These are phyloP conservation scores for Cercospora berteroae DNA, from an alignment of 2,329 filamentous ascomycete species.

Conservation along the genomic window DNA sequence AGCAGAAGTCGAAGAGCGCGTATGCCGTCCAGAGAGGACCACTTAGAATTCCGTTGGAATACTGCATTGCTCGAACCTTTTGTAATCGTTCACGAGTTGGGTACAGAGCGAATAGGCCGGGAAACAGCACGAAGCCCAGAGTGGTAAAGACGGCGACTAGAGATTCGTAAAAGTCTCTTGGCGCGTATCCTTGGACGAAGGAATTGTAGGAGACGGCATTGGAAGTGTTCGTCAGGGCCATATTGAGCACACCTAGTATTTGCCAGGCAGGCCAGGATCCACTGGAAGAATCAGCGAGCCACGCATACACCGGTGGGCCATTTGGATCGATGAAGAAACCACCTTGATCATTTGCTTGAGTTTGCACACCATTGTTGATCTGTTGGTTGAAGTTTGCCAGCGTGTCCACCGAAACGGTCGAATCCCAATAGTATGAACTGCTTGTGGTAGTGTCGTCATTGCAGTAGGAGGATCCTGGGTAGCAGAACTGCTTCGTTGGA, in stretches of 20 bases:
- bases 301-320: slow-evolving; percentile 16
- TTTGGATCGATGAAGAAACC: slow-evolving; percentile 17
- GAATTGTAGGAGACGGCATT: slow-evolving; percentile 68
- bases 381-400: slow-evolving; percentile 15
- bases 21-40: slow-evolving; percentile 82
- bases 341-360: background rate
- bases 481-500: slow-evolving; percentile 16
- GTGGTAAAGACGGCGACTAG: slow-evolving; percentile 66
- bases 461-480: slow-evolving; percentile 3
- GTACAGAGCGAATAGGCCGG: slow-evolving; percentile 84
- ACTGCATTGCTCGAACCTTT: slow-evolving; percentile 77
- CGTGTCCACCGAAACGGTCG: background rate
- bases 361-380: background rate
- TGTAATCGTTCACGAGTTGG: slow-evolving; percentile 74
- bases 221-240: slow-evolving; percentile 65
- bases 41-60: slow-evolving; percentile 80
- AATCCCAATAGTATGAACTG: background rate
- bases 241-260: slow-evolving; percentile 62
- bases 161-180: slow-evolving; percentile 72
- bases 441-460: background rate
- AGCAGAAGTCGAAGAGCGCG: slow-evolving; percentile 70
- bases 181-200: slow-evolving; percentile 70
- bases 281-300: background rate
- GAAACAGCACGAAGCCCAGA: slow-evolving; percentile 70
- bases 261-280: background rate